phyloP scores from a whole-genome alignment of 345 rosid species.

The Eucalyptus curtisii region DNA sequence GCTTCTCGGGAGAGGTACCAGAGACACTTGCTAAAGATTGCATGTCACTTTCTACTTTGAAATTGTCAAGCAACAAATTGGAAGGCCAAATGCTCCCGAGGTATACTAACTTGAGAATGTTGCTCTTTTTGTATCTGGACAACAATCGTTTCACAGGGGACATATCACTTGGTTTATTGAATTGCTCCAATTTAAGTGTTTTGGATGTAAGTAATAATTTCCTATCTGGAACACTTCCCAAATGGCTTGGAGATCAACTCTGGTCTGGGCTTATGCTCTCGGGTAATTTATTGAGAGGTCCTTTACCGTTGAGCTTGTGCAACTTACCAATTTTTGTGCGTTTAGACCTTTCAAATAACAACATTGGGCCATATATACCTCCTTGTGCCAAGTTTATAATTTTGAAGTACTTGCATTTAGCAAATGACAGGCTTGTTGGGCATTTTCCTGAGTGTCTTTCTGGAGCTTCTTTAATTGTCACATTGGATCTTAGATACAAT shows the following conservation, averaged over 20 bases:
- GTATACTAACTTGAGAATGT: accelerated
- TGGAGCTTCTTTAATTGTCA: neutral
- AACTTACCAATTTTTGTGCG: accelerated
- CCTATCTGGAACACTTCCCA: constrained; percentile 1
- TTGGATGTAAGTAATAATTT: constrained; percentile 8
- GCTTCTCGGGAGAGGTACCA: neutral
- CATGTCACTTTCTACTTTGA: neutral
- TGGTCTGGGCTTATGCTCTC: neutral
- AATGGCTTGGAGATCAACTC: neutral
- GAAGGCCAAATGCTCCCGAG: neutral
- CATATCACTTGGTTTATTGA: accelerated
- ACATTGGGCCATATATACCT: neutral
- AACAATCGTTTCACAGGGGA: too few relatives aligned
- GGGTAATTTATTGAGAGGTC: neutral
- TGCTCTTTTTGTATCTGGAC: accelerated
- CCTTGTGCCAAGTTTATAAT: accelerated
- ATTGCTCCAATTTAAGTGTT: accelerated
- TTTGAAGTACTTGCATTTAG: neutral
- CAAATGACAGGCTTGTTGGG: neutral
- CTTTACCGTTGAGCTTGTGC: neutral
- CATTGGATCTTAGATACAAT: neutral
- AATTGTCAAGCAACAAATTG: neutral
- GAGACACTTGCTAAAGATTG: neutral
- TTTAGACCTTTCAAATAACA: constrained; percentile 3
- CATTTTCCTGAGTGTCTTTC: neutral